Conservation (phyloP, 2,329 filamentous ascomycete species). For the Aspergillus floridensis region DNA sequence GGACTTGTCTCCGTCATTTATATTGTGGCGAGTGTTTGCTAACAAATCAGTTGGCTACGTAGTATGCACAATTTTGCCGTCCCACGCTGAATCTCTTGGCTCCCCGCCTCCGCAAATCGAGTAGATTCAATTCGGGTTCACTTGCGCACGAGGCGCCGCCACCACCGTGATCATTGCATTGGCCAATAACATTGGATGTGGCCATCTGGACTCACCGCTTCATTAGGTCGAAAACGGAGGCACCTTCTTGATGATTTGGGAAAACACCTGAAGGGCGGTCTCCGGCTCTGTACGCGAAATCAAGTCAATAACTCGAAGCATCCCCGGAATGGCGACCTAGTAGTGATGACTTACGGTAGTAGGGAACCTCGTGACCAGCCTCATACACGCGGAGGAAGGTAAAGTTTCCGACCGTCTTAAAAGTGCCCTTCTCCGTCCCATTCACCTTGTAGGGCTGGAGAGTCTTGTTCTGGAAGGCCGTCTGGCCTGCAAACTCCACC, state of each 20-base stretch:
- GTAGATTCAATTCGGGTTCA: too few species aligned
- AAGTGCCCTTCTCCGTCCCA: conserved; percentile 49
- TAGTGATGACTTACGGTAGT: conserved; percentile 43
- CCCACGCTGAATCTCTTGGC: too few species aligned
- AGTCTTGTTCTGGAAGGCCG: conserved; percentile 41
- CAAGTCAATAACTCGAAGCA: conserved; percentile 8
- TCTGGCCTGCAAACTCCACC: conserved; percentile 43
- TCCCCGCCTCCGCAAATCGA: too few species aligned
- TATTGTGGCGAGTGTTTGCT: too few species aligned
- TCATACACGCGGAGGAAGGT: conserved; percentile 51
- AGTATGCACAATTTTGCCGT: too few species aligned
- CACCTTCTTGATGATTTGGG: conserved; percentile 42
- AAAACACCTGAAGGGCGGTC: conserved; percentile 47
- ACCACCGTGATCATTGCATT: too few species aligned
- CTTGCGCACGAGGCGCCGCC: too few species aligned
- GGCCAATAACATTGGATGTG: too few species aligned
- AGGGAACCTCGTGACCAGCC: conserved; percentile 52
- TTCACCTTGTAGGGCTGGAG: conserved; percentile 49
- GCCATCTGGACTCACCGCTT: neutral
- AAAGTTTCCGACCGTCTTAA: conserved; percentile 52
- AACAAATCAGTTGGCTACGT: too few species aligned
- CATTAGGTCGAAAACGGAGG: conserved; percentile 17
- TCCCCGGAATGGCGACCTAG: conserved; percentile 8
- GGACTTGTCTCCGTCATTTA: too few species aligned
- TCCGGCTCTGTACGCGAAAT: conserved; percentile 36